phyloP scores from a whole-genome alignment of 1,139 yeast species.

The Saccharomyces uvarum region DNA sequence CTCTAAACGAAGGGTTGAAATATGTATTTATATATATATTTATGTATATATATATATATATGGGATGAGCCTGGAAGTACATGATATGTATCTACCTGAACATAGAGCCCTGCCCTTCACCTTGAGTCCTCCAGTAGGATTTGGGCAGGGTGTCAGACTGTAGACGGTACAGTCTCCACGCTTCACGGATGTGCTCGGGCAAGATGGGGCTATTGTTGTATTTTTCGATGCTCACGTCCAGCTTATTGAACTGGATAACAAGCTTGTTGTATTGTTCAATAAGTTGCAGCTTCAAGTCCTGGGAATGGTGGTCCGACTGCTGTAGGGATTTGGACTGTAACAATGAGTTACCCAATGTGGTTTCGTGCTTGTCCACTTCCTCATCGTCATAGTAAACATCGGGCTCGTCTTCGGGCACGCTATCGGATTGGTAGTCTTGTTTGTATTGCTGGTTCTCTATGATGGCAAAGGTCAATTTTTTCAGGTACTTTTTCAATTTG shows the following conservation, averaged over 20 bases:
- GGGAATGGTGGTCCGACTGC: conserved; percentile 12
- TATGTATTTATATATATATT: background rate
- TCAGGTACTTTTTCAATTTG: conserved; percentile 28
- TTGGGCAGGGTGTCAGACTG: conserved; percentile 63
- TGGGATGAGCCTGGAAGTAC: background rate
- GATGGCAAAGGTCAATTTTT: conserved; percentile 26
- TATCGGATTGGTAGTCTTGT: conserved; percentile 14
- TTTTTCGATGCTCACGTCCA: conserved; percentile 32
- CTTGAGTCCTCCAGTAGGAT: conserved; percentile 65
- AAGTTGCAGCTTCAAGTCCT: conserved; percentile 22
- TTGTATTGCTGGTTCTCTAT: conserved; percentile 2
- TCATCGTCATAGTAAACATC: conserved; percentile 29
- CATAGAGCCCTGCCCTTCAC: conserved; percentile 61
- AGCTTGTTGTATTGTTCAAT: conserved; percentile 26
- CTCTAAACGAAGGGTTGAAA: background rate
- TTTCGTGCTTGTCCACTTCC: conserved; percentile 17
- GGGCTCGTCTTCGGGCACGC: conserved; percentile 27
- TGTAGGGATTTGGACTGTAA: conserved; percentile 15
- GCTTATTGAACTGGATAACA: conserved; percentile 24
- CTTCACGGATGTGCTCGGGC: conserved; percentile 83
- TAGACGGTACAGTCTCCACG: conserved; percentile 66
- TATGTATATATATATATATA: background rate
- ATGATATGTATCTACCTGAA: conserved; percentile 39
- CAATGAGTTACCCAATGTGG: conserved; percentile 18
- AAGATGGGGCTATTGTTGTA: conserved; percentile 54